Conservation (phyloP, 495 filamentous ascomycete species). For the Xylaria intraflava region DNA sequence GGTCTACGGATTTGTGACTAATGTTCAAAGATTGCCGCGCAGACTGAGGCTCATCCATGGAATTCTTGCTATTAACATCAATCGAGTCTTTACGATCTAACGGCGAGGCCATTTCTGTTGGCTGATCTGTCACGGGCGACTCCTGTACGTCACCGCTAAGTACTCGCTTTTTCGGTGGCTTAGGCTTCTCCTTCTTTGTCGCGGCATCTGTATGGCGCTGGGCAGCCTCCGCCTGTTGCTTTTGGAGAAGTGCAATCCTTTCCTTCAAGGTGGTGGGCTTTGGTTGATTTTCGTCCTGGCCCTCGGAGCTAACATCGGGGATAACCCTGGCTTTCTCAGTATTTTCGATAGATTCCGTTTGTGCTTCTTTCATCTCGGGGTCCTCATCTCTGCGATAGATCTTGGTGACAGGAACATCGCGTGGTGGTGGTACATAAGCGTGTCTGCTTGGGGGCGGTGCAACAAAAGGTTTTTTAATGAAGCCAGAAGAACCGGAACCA, state of each 20-base stretch:
- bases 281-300: conserved; percentile 67
- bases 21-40: conserved; percentile 38
- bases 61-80: conserved; percentile 50
- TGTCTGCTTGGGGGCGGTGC: conserved; percentile 90
- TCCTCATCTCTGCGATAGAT: conserved; percentile 86
- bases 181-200: conserved; percentile 85
- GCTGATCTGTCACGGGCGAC: conserved; percentile 29
- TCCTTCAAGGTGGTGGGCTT: conserved; percentile 92
- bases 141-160: conserved; percentile 45
- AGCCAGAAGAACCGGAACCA: conserved; percentile 52
- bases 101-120: conserved; percentile 29
- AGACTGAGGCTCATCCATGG: conserved; percentile 49
- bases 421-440: conserved; percentile 74
- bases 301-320: conserved; percentile 36
- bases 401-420: conserved; percentile 57
- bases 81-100: conserved; percentile 43
- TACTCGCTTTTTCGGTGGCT: conserved; percentile 72
- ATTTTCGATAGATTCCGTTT: conserved; percentile 49
- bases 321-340: conserved; percentile 55
- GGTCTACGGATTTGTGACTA: conserved; percentile 45
- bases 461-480: conserved; percentile 98
- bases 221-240: conserved; percentile 85
- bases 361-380: conserved; percentile 66
- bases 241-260: conserved; percentile 85
- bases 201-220: conserved; percentile 68